phyloP scores from a whole-genome alignment of 495 filamentous ascomycete genomes.

The Aspergillus leporis region DNA sequence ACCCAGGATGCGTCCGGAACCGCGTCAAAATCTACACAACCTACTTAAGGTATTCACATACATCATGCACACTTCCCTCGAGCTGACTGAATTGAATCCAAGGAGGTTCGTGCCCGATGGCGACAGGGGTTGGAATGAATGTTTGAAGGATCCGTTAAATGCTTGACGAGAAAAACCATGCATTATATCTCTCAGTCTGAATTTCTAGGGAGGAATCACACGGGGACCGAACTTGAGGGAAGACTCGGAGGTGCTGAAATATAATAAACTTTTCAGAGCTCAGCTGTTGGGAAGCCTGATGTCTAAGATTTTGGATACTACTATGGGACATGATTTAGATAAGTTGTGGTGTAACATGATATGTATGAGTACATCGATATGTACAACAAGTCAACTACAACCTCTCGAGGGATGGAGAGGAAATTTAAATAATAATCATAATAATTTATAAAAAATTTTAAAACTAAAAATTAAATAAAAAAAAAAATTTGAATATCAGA shows the following conservation, averaged over 20 bases:
- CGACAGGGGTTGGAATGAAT: conserved; percentile 17
- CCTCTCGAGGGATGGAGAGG: not conserved
- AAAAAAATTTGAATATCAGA: not conserved
- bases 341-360: not conserved
- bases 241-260: not conserved
- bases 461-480: not conserved
- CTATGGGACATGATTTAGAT: not conserved
- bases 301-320: not conserved
- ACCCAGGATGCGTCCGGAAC: conserved; percentile 10
- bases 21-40: not conserved
- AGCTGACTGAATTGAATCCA: conserved; percentile 14
- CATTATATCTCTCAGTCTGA: not conserved
- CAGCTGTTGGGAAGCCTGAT: not conserved
- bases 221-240: not conserved
- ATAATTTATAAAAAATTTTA: not conserved
- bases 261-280: not conserved
- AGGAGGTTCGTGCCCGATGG: conserved; percentile 21
- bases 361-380: not conserved
- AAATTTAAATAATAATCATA: not conserved
- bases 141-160: conserved; percentile 2
- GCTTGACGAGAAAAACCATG: not conserved
- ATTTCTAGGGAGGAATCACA: not conserved
- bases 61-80: conserved; percentile 5
- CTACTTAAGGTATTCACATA: conserved; percentile 1
- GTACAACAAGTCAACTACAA: not conserved